Conservation (phyloP, 257 asterid species). For the Mitragyna speciosa region DNA sequence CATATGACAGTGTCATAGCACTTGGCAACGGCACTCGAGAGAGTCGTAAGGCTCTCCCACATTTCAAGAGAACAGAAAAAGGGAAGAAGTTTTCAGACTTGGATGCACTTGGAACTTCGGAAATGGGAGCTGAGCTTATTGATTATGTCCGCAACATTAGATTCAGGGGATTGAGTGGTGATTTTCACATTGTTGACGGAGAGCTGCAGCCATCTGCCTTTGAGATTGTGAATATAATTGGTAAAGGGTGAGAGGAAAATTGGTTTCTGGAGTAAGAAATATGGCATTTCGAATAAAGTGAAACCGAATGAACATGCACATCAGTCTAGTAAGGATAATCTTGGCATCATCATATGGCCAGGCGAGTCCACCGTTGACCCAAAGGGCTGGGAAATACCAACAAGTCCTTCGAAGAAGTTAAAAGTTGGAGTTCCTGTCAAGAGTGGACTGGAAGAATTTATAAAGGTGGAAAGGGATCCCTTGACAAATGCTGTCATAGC, state of each 20-base stretch:
- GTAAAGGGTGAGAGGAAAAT: conserved; percentile 25
- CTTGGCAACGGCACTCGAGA: conserved; percentile 41
- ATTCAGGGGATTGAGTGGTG: conserved; percentile 46
- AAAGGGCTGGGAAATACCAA: conserved; percentile 56
- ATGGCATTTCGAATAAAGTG: conserved; percentile 31
- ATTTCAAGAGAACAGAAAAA: conserved; percentile 1
- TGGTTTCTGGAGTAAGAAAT: conserved; percentile 45
- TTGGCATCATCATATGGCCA: conserved; percentile 41
- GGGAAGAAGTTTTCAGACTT: conserved; percentile 30
- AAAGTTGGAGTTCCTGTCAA: conserved; percentile 42
- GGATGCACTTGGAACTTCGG: conserved; percentile 40
- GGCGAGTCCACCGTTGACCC: conserved; percentile 39
- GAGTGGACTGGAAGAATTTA: conserved; percentile 36
- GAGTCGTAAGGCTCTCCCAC: conserved; percentile 13
- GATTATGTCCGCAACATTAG: conserved; percentile 25
- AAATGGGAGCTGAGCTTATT: conserved; percentile 32
- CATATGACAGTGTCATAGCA: conserved; percentile 39
- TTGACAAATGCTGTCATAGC: conserved; percentile 24
- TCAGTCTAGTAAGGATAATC: conserved; percentile 26
- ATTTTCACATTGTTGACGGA: conserved; percentile 35
- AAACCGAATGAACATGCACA: conserved; percentile 9
- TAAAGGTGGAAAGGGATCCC: conserved; percentile 31
- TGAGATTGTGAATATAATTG: conserved; percentile 51
- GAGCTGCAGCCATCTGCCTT: conserved; percentile 38
- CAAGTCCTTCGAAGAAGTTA: conserved; percentile 22